Percentiles rank a stretch among this genome's conserved stretches.
These are phyloP conservation scores for Lactifluus hygrophoroides DNA, from an alignment of 768 basidiomycete species.

Conservation along the genomic window DNA sequence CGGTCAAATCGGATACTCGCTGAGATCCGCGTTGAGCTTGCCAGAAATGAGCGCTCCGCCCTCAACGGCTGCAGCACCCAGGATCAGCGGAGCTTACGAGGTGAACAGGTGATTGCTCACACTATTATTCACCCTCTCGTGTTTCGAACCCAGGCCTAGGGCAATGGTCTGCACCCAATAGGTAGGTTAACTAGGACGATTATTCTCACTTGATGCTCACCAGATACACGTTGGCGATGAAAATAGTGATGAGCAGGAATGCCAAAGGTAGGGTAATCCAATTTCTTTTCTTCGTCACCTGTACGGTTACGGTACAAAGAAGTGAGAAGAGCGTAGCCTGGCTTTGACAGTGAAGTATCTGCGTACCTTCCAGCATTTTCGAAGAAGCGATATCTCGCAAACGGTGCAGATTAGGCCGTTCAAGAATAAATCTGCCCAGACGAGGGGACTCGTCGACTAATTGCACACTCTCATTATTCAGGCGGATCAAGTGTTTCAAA, in stretches of 20 bases:
- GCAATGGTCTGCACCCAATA: conserved; percentile 5
- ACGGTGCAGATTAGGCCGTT: conserved; percentile 40
- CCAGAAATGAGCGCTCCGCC: conserved; percentile 13
- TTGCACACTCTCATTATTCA: not conserved
- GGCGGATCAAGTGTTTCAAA: not conserved
- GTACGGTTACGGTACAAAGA: too few species aligned
- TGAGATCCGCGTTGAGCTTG: not conserved
- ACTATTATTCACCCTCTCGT: conserved; percentile 10
- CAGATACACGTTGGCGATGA: conserved; percentile 35
- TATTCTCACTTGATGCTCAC: conserved; percentile 21
- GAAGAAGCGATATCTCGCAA: conserved; percentile 42
- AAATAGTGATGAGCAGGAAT: conserved; percentile 28
- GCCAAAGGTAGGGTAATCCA: conserved; percentile 33
- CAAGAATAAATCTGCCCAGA: conserved; percentile 40
- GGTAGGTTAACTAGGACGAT: not conserved
- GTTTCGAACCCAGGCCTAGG: conserved; percentile 10
- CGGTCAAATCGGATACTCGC: not conserved
- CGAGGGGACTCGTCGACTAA: conserved; percentile 31
- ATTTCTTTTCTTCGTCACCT: conserved; percentile 35
- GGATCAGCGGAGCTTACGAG: not conserved
- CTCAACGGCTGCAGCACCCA: conserved; percentile 9
- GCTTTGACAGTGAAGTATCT: too few species aligned
- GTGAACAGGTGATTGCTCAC: not conserved
- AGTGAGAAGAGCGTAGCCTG: not conserved
- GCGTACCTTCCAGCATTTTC: conserved; percentile 44